A percentile compares a stretch with the other conserved stretches of the same genome.
Conservation (phyloP, 2,329 filamentous ascomycete species). For the Claviceps sp. region DNA sequence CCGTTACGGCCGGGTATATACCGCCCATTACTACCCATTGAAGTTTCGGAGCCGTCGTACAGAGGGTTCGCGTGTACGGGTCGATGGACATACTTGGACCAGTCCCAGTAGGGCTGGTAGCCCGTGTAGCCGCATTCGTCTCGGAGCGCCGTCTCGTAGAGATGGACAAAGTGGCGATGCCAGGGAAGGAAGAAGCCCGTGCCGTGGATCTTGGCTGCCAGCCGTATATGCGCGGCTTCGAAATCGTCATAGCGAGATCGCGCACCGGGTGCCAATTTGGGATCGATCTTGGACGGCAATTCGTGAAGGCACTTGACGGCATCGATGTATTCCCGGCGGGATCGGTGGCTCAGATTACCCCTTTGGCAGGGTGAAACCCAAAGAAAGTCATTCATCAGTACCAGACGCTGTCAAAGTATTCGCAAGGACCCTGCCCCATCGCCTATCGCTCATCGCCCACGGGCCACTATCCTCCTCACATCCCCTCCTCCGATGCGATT, state of each 20-base stretch:
- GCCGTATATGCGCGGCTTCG: slow-evolving; percentile 1
- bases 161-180: slow-evolving; percentile 27
- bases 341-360: not conserved
- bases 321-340: not conserved
- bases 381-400: too few species aligned
- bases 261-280: not conserved
- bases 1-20: not conserved
- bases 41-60: slow-evolving; percentile 2
- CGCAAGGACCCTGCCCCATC: too few species aligned
- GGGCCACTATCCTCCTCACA: too few species aligned
- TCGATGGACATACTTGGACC: not conserved
- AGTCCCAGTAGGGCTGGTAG: slow-evolving; percentile 6
- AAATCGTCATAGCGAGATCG: slow-evolving; percentile 6
- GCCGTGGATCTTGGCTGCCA: not conserved
- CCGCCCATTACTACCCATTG: slow-evolving; percentile 2
- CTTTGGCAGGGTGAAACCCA: not conserved
- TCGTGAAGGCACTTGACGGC: slow-evolving; percentile 7
- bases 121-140: slow-evolving; percentile 27
- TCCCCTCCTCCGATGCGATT: too few species aligned
- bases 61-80: not conserved
- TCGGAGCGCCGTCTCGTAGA: slow-evolving; percentile 25
- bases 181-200: slow-evolving; percentile 14
- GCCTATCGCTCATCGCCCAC: too few species aligned
- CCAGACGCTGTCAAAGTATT: too few species aligned
- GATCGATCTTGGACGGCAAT: not conserved